Evolutionary conservation across 169 alveolate species (phyloP), one percentile per base, ranked within the genome.

Genomic region (Plasmodium berghei): DNA sequence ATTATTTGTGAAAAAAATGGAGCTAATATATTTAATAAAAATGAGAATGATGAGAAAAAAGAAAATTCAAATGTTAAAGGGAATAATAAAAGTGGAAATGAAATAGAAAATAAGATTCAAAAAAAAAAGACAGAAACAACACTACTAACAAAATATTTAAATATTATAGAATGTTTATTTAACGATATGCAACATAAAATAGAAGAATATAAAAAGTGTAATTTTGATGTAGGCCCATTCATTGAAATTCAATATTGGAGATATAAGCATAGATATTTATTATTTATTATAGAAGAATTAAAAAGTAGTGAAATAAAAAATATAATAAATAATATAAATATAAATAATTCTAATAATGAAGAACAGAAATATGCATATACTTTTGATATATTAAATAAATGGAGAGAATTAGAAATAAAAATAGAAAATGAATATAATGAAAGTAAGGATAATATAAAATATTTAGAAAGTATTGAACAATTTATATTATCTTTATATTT

Each of bases 391-490:
- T 54, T 86, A 40, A 86, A 86, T 28, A 86, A 86, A 73, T 98
- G 99, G 97, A 98, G 97, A 94, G 97, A 96, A 86, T 94, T 94
- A 87, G 99, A 97, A 87, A 93, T 95, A 72, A 96, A 94, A 73
- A 96, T 96, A 93, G 98, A 98, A 61, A 98, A 98, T 85, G 98
- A 98, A 49, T 96, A 97, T 69, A 97, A 97, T 77, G 99, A 98
- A 93, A 99, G 99, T 18, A 97, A 97, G 93, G 99, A 98, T 91
- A 97, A 98, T 89, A 99, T 97, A 26, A 98, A 98, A 93, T 98
- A 98, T 83, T 94, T 98, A 55, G 95, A 97, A 22, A 97, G 99
- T 67, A 93, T 98, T 24, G 99, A 97, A 91, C 97, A 96, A 63
- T 98, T 97, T 93, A 95, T 98, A 52, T 98, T 97, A 72, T 99